These are phyloP conservation scores for Wickerhamomyces ciferrii DNA, from an alignment of 805 yeast species.

Conservation along the genomic window DNA sequence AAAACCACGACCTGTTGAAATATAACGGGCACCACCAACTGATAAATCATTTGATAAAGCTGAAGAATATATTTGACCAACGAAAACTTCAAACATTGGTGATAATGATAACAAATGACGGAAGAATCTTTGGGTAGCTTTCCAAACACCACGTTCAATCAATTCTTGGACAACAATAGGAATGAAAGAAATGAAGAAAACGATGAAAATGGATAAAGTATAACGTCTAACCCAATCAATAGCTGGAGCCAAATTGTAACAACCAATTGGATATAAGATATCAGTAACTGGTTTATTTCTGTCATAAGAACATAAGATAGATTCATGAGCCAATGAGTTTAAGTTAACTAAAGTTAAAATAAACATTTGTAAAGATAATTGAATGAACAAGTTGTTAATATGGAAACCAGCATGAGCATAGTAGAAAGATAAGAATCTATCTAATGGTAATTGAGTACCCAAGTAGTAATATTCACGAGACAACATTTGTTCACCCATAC, in stretches of 20 bases:
- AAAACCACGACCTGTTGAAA: constrained; percentile 83
- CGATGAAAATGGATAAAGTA: constrained; percentile 75
- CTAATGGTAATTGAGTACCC: constrained; percentile 77
- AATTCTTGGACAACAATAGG: constrained; percentile 78
- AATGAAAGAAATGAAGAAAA: constrained; percentile 73
- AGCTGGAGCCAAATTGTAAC: constrained; percentile 70
- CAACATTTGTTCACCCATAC: constrained; percentile 89
- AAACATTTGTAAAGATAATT: constrained; percentile 67
- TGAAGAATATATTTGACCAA: constrained; percentile 72
- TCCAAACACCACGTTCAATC: constrained; percentile 78
- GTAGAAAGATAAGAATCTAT: constrained; percentile 76
- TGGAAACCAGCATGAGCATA: constrained; percentile 89
- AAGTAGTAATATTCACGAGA: constrained; percentile 79
- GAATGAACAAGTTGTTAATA: constrained; percentile 73
- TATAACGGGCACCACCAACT: constrained; percentile 84
- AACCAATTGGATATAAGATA: constrained; percentile 59
- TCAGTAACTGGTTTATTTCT: constrained; percentile 64
- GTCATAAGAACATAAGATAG: constrained; percentile 64
- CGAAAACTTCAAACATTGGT: constrained; percentile 80
- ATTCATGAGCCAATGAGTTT: constrained; percentile 68
- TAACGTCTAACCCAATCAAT: constrained; percentile 81
- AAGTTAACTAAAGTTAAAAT: constrained; percentile 66
- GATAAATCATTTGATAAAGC: constrained; percentile 67
- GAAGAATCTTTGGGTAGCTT: constrained; percentile 61
- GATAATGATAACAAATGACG: constrained; percentile 69